Base-by-base conservation (phyloP, 2,329 filamentous ascomycete genomes). In the Aspergillus udagawae region DNA sequence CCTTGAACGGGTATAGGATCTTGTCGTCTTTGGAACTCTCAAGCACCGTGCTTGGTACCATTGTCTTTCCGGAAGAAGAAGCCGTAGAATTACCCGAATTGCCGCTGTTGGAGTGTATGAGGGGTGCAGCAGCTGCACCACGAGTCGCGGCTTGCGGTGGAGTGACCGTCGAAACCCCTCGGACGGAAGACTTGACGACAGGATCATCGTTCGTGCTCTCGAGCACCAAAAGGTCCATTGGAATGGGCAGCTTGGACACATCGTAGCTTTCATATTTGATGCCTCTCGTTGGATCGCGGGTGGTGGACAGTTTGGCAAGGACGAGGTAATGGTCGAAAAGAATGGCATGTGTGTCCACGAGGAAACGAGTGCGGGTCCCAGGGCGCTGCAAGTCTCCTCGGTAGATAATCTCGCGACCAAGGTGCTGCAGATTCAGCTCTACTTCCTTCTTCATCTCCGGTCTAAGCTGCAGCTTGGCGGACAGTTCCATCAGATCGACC, bases 311-410 rank as follows among this genome's bases (percentile, higher is more conserved):
- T 78, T 99, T 99, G 42, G 94, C 90, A 48, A 99, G 78, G 35
- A 99, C 92, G 41, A 99, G 82, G 73, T 97, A 99, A 75, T 99
- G 92, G 68, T 99, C 95, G 69, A 99, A 97, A 0, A 99, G 82
- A 49, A 99, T 83, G 2, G 91, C 92, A 71, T 97, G 92, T 0
- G 91, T 95, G 67, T 99, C 94, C 7, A 97, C 86, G 88, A 93
- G 96, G 70, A 97, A 94, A 56, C 92, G 87, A 47, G 88, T 90
- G 71, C 90, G 95, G 48, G 87, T 89, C 55, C 93, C 92, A 79
- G 92, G 89, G 60, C 94, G 83, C 71, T 95, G 91, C 56, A 99
- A 78, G 65, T 97, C 92, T 56, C 94, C 94, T 66, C 92, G 86
- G 73, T 88, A 88, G 60, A 99, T 89, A 55, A 99, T 83, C 69